A percentile compares a stretch with the other conserved stretches of the same genome.
Conservation (phyloP, 78 protist species). For the Dictyostelium discoideum region DNA sequence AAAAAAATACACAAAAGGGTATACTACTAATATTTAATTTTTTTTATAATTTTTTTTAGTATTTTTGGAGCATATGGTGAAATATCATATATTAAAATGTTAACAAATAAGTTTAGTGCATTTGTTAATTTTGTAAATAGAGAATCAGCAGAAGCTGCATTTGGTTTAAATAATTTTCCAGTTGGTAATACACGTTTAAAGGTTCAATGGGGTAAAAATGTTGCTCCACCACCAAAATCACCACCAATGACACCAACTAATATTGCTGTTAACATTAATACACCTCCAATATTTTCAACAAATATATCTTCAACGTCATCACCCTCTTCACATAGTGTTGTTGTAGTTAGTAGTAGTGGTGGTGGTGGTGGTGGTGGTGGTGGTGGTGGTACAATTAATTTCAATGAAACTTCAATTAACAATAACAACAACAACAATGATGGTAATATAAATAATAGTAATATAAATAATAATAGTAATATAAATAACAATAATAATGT, state of each 20-base stretch:
- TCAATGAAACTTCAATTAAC: not conserved
- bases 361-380: not conserved
- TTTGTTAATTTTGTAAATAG: conserved; percentile 30
- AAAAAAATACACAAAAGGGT: too few species aligned
- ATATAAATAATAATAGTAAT: not conserved
- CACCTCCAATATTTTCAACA: conserved; percentile 1
- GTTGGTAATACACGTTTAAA: conserved; percentile 7
- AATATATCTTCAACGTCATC: not conserved
- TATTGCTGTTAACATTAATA: not conserved
- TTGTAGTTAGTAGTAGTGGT: not conserved
- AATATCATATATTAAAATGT: conserved; percentile 27
- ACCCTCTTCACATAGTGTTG: not conserved
- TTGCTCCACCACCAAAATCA: not conserved
- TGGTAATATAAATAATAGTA: not conserved
- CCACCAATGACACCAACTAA: not conserved
- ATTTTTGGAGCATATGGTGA: conserved; percentile 36
- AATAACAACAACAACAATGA: not conserved
- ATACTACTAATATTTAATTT: too few species aligned
- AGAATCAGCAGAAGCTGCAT: conserved; percentile 27
- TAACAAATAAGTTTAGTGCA: not conserved
- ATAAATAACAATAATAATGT: not conserved
- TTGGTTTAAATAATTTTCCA: conserved; percentile 8
- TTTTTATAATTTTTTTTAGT: not conserved
- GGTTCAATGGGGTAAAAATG: conserved; percentile 29
- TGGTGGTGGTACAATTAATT: not conserved